These are phyloP conservation scores for Albatrellus ellisii DNA, from an alignment of 768 basidiomycete species.

Conservation along the genomic window DNA sequence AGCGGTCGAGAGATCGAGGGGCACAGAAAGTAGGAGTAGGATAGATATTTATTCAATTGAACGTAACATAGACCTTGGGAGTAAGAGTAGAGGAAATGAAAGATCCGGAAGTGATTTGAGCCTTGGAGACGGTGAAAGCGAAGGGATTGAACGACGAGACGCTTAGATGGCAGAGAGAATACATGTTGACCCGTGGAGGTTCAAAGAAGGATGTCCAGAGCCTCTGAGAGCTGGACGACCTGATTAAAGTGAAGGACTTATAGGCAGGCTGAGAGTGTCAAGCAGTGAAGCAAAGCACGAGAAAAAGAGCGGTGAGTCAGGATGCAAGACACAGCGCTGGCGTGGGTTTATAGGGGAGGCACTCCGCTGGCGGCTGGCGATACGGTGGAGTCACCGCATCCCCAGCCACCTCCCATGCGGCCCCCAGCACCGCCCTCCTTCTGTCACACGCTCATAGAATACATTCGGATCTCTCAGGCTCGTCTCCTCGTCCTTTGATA, in stretches of 20 bases:
- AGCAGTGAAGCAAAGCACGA: background rate
- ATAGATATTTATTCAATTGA: slow-evolving; percentile 8
- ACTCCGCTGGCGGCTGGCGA: slow-evolving; percentile 3
- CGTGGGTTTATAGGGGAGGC: slow-evolving; percentile 9
- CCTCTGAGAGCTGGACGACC: slow-evolving; percentile 32
- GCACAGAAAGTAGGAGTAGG: background rate
- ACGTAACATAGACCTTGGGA: slow-evolving; percentile 6
- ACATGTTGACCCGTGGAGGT: slow-evolving; percentile 28
- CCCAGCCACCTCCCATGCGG: too few relatives aligned
- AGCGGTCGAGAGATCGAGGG: slow-evolving; percentile 2
- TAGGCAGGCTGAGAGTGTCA: slow-evolving; percentile 1
- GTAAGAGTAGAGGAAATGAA: slow-evolving; percentile 5
- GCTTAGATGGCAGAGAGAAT: slow-evolving; percentile 14
- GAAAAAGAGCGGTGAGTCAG: slow-evolving; percentile 3
- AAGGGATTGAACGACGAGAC: slow-evolving; percentile 16
- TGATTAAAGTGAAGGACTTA: slow-evolving; percentile 19
- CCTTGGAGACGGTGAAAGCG: slow-evolving; percentile 9
- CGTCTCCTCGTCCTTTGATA: too few relatives aligned
- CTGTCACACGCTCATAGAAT: too few relatives aligned
- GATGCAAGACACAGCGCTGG: background rate
- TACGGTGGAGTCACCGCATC: slow-evolving; percentile 20
- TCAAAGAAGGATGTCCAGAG: slow-evolving; percentile 21
- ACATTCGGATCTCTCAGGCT: too few relatives aligned
- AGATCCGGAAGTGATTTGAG: background rate
- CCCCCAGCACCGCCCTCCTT: too few relatives aligned